Percentiles rank a stretch among this genome's conserved stretches.
These are phyloP conservation scores for Fusarium irregulare DNA, from an alignment of 2,329 filamentous ascomycete genomes.

Conservation along the genomic window DNA sequence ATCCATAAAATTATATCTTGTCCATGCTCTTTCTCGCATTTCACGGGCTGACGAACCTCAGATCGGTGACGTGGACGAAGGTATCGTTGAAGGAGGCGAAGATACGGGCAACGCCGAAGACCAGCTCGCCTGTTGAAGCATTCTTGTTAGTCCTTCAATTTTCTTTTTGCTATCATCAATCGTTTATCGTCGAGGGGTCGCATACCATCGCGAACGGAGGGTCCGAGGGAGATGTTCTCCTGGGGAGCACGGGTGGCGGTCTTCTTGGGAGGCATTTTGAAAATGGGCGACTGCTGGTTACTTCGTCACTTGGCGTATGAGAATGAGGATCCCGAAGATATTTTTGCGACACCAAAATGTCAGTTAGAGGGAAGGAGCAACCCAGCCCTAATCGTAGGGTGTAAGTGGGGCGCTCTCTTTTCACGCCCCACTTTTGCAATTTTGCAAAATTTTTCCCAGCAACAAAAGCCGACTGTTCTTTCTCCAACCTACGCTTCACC, in stretches of 20 bases:
- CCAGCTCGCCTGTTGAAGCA: slow-evolving; percentile 82
- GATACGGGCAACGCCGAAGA: slow-evolving; percentile 98
- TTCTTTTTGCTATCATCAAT: slow-evolving; percentile 2
- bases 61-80: slow-evolving; percentile 99
- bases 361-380: background rate
- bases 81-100: slow-evolving; percentile 93
- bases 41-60: slow-evolving; percentile 72
- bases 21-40: slow-evolving; percentile 23
- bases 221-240: slow-evolving; percentile 99
- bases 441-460: slow-evolving; percentile 16
- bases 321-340: slow-evolving; percentile 48
- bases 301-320: slow-evolving; percentile 51
- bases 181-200: slow-evolving; percentile 11
- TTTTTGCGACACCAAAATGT: slow-evolving; percentile 21
- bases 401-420: no score
- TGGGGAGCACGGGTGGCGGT: slow-evolving; percentile 77
- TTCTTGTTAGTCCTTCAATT: slow-evolving; percentile 27
- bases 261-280: slow-evolving; percentile 95
- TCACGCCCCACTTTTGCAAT: slow-evolving; percentile 27
- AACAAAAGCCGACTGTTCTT: background rate
- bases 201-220: slow-evolving; percentile 94
- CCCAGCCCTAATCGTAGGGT: slow-evolving; percentile 46
- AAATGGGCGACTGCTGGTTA: slow-evolving; percentile 52
- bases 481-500: slow-evolving; percentile 36
- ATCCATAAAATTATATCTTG: slow-evolving; percentile 32